These are phyloP conservation scores for Dictyostelium citrinum DNA, from an alignment of 78 protist genomes.

Conservation along the genomic window DNA sequence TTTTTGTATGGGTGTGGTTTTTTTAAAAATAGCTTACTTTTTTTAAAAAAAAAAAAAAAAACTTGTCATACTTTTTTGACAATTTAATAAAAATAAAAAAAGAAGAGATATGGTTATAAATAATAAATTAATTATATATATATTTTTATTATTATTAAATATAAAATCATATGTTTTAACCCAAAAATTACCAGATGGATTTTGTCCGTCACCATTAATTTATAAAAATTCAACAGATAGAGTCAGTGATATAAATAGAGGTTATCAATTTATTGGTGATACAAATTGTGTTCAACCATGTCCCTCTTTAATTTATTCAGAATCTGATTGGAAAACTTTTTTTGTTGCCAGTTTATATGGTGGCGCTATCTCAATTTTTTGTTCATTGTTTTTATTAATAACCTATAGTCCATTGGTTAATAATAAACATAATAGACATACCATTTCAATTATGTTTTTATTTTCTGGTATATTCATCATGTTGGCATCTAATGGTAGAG, in stretches of 20 bases:
- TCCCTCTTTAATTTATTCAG: neutral
- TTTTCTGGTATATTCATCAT: neutral
- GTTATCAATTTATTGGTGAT: neutral
- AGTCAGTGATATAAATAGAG: neutral
- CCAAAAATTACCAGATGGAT: neutral
- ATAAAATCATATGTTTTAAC: neutral
- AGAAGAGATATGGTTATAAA: neutral
- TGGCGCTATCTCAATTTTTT: neutral
- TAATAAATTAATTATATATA: neutral
- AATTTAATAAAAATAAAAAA: too few species aligned
- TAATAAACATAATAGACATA: neutral
- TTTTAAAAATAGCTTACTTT: too few species aligned
- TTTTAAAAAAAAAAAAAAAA: too few species aligned
- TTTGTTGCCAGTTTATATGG: neutral
- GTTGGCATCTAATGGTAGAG: neutral
- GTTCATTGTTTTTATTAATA: neutral
- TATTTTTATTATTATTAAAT: neutral
- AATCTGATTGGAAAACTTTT: neutral
- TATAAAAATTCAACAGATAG: conserved; percentile 33
- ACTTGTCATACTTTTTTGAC: too few species aligned
- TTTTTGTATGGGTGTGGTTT: too few species aligned
- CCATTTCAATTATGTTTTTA: neutral
- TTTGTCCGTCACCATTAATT: conserved; percentile 16
- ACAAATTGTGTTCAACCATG: neutral
- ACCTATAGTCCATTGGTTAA: neutral